Evolutionary conservation across 2,329 filamentous ascomycete species (phyloP).

Genomic region (Dendryphion nanum): DNA sequence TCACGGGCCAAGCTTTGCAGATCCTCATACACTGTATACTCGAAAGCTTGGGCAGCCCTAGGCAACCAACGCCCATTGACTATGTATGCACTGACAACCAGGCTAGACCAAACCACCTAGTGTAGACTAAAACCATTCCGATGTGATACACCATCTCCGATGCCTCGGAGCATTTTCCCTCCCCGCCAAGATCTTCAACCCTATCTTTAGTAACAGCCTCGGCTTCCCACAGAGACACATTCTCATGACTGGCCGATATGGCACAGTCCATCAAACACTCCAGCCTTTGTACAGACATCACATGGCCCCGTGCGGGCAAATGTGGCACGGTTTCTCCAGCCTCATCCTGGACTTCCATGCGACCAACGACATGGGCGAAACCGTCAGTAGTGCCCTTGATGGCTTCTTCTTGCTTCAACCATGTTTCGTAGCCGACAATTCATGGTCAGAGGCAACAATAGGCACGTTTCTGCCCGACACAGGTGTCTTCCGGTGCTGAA

Average conservation of each 20-base stretch:
- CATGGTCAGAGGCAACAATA: neutral
- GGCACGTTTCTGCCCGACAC: too few relatives aligned
- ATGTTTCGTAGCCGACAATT: conserved; percentile 20
- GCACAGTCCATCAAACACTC: neutral
- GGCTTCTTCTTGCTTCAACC: conserved; percentile 21
- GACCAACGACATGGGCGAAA: too few relatives aligned
- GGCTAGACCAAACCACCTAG: too few relatives aligned
- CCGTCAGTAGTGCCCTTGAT: conserved; percentile 6
- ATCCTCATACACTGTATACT: too few relatives aligned
- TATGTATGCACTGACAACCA: too few relatives aligned
- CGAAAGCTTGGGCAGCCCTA: too few relatives aligned
- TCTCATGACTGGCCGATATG: neutral
- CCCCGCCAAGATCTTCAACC: neutral
- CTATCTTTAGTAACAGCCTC: neutral
- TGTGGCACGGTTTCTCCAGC: conserved; percentile 5
- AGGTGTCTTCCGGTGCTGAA: too few relatives aligned
- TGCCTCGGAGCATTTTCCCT: neutral
- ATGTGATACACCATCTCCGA: neutral
- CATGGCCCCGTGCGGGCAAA: neutral
- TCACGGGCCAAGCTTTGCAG: too few relatives aligned
- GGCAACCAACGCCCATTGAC: too few relatives aligned
- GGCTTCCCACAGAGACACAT: too few relatives aligned
- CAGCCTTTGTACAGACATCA: neutral
- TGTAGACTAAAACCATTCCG: conserved; percentile 4
- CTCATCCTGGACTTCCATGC: conserved; percentile 5